These are phyloP conservation scores for Neophaeococcomyces aloes DNA, from an alignment of 2,329 filamentous ascomycete genomes.

Conservation along the genomic window DNA sequence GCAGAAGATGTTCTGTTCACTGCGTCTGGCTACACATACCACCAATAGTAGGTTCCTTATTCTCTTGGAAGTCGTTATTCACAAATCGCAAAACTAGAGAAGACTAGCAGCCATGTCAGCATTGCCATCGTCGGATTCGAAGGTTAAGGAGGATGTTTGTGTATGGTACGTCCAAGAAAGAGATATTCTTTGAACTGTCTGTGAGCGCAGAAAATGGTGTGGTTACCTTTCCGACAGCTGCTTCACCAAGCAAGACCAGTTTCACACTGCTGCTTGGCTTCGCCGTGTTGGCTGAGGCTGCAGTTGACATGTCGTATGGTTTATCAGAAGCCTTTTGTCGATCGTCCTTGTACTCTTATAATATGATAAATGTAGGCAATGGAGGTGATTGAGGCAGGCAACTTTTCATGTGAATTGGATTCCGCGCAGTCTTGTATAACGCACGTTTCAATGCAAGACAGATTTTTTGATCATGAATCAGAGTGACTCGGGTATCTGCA, in stretches of 20 bases:
- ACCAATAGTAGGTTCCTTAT: slow-evolving; percentile 98
- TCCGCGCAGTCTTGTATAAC: too few species aligned
- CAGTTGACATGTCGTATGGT: slow-evolving; percentile 55
- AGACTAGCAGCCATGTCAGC: slow-evolving; percentile 47
- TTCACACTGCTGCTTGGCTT: slow-evolving; percentile 99
- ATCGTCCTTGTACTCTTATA: neutral
- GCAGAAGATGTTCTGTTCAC: neutral
- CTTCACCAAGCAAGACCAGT: slow-evolving; percentile 93
- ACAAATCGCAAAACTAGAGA: slow-evolving; percentile 96
- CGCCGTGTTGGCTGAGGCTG: slow-evolving; percentile 53
- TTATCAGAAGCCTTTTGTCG: neutral
- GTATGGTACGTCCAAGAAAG: slow-evolving; percentile 4
- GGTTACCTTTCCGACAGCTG: slow-evolving; percentile 90
- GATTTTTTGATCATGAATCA: too few species aligned
- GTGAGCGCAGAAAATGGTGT: slow-evolving; percentile 1
- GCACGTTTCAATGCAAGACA: too few species aligned
- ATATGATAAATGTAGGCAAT: neutral
- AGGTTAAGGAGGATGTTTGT: neutral
- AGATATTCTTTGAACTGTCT: neutral
- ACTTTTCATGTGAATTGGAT: neutral
- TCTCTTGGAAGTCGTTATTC: slow-evolving; percentile 99
- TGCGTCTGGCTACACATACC: slow-evolving; percentile 45
- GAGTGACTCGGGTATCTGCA: too few species aligned
- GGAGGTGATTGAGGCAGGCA: neutral
- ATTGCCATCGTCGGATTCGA: neutral